phyloP scores from a whole-genome alignment of 2,329 filamentous ascomycete genomes.

The Trichoderma endophyticum region DNA sequence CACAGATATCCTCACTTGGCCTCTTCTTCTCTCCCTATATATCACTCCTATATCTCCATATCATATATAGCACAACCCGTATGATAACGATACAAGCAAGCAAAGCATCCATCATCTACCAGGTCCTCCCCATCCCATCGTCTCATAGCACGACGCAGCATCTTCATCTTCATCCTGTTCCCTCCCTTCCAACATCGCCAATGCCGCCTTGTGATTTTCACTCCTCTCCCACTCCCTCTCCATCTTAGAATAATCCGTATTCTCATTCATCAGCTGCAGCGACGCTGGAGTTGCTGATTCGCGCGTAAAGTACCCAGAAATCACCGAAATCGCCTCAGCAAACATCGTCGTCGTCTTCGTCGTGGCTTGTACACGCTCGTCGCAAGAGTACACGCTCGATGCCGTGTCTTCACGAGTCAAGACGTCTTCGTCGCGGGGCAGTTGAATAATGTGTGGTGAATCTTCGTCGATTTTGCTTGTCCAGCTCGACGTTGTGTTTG shows the following conservation, averaged over 20 bases:
- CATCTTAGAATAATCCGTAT: not conserved
- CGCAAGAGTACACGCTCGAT: not conserved
- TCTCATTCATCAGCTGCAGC: not conserved
- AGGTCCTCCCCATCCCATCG: conserved; percentile 13
- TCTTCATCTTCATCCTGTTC: not conserved
- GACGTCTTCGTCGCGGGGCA: not conserved
- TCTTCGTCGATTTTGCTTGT: not conserved
- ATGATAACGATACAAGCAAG: not conserved
- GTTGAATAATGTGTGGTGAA: not conserved
- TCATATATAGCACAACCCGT: not conserved
- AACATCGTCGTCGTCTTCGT: not conserved
- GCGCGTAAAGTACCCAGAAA: not conserved
- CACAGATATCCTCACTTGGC: not conserved
- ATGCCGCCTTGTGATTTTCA: not conserved
- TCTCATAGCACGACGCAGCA: conserved; percentile 12
- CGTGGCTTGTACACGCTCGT: not conserved
- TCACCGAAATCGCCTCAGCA: not conserved
- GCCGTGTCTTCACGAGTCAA: not conserved
- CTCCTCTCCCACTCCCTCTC: not conserved
- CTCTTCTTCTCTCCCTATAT: not conserved
- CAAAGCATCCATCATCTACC: not conserved
- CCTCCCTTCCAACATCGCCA: conserved; percentile 4
- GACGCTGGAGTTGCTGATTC: not conserved
- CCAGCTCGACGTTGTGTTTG: not conserved
- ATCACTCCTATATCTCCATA: not conserved